Conservation (phyloP, 164 flowering plant species). For the Chimonanthus praecox region DNA sequence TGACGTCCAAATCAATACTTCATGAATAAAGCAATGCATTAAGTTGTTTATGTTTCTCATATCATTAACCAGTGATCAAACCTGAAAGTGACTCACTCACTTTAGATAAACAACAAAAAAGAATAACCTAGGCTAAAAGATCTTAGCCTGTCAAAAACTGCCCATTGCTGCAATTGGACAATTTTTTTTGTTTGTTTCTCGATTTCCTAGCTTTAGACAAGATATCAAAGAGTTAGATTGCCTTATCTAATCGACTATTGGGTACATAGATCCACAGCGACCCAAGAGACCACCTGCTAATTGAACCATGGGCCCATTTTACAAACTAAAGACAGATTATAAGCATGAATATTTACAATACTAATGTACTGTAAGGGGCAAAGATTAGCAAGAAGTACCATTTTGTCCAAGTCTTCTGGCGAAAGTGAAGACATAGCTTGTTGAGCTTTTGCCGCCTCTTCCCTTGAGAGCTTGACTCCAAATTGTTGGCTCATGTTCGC, state of each 20-base stretch:
- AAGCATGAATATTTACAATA: background rate
- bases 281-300: background rate
- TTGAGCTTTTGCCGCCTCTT: conserved; percentile 92
- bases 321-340: background rate
- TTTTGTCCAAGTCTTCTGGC: conserved; percentile 78
- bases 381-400: conserved; percentile 42
- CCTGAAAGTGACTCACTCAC: too few relatives aligned
- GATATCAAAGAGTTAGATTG: background rate
- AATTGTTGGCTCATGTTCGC: conserved; percentile 92
- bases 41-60: background rate
- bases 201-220: background rate
- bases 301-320: background rate
- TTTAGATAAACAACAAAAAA: background rate
- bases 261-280: background rate
- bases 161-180: background rate
- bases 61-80: background rate
- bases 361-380: background rate
- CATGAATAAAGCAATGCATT: background rate
- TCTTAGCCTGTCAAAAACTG: background rate
- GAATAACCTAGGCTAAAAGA: background rate
- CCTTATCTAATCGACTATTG: background rate
- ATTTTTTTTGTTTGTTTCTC: background rate
- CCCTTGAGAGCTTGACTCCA: conserved; percentile 79
- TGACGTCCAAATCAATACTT: background rate
- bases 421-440: conserved; percentile 90